Evolutionary conservation across 2,329 filamentous ascomycete species (phyloP).

Genomic region (Arthrobotrys sphaeroides): DNA sequence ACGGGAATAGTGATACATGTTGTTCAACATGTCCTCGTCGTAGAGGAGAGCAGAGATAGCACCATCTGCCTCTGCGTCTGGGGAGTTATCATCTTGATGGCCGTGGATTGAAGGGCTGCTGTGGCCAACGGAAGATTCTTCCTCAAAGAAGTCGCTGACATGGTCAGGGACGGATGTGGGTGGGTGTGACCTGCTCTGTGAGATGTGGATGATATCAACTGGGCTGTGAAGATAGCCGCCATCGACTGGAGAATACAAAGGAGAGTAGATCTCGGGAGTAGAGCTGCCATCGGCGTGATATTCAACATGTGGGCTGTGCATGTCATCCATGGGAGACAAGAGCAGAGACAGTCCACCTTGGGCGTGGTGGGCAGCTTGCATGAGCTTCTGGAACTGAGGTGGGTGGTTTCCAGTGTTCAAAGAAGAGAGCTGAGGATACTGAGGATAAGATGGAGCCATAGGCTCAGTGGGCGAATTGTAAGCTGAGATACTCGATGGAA

Average conservation of each 20-base stretch:
- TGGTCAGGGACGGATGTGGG: slow-evolving; percentile 52
- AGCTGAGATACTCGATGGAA: slow-evolving; percentile 31
- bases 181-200: slow-evolving; percentile 42
- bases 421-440: slow-evolving; percentile 48
- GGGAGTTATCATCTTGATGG: slow-evolving; percentile 42
- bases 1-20: slow-evolving; percentile 53
- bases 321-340: slow-evolving; percentile 51
- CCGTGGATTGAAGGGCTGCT: slow-evolving; percentile 53
- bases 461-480: slow-evolving; percentile 43
- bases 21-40: slow-evolving; percentile 52
- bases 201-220: slow-evolving; percentile 51
- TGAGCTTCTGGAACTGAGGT: slow-evolving; percentile 53
- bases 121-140: slow-evolving; percentile 50
- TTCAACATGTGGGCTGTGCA: slow-evolving; percentile 51
- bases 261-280: slow-evolving; percentile 53
- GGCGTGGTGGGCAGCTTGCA: slow-evolving; percentile 52
- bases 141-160: slow-evolving; percentile 52
- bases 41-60: slow-evolving; percentile 52
- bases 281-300: slow-evolving; percentile 45
- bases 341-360: slow-evolving; percentile 49
- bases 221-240: slow-evolving; percentile 50
- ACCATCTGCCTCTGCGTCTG: slow-evolving; percentile 41
- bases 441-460: slow-evolving; percentile 44
- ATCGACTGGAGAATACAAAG: slow-evolving; percentile 48
- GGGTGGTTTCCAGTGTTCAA: slow-evolving; percentile 46